Evolutionary conservation across 2,329 filamentous ascomycete genomes (phyloP).

Genomic region (Colletotrichum scovillei): DNA sequence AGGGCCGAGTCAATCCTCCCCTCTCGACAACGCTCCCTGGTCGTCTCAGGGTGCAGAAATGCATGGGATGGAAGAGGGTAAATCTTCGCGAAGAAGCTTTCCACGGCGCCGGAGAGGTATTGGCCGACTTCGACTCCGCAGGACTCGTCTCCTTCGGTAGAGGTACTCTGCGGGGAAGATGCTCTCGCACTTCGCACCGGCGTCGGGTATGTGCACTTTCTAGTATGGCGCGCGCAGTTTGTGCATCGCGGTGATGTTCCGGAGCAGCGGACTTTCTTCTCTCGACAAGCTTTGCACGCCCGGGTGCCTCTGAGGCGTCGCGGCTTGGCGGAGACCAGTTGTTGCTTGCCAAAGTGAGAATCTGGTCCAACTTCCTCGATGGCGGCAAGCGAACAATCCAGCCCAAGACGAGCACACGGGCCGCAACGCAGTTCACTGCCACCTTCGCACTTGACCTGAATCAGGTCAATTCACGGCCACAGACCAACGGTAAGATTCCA

Average conservation of each 20-base stretch:
- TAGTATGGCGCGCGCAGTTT: slow-evolving; percentile 38
- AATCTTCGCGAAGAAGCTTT: slow-evolving; percentile 41
- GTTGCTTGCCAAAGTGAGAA: slow-evolving; percentile 33
- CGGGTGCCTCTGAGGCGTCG: slow-evolving; percentile 35
- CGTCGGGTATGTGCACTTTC: slow-evolving; percentile 37
- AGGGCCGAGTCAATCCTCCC: slow-evolving; percentile 45
- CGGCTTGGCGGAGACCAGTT: slow-evolving; percentile 18
- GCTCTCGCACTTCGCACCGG: slow-evolving; percentile 18
- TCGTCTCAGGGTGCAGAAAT: slow-evolving; percentile 48
- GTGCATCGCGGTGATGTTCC: slow-evolving; percentile 38
- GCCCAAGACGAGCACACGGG: slow-evolving; percentile 47
- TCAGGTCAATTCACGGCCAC: neutral
- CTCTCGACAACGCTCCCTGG: slow-evolving; percentile 43
- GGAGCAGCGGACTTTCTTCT: slow-evolving; percentile 41
- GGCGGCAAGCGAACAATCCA: slow-evolving; percentile 45
- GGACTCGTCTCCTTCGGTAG: slow-evolving; percentile 5
- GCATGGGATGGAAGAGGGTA: slow-evolving; percentile 45
- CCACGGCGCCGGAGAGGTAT: slow-evolving; percentile 38
- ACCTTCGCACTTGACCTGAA: slow-evolving; percentile 45
- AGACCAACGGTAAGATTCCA: neutral
- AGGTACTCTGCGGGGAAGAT: slow-evolving; percentile 11
- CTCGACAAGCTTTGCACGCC: slow-evolving; percentile 43
- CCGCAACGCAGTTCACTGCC: slow-evolving; percentile 41
- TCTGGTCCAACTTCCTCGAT: neutral
- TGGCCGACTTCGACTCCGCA: slow-evolving; percentile 24